A percentile compares a stretch with the other conserved stretches of the same genome.
These are phyloP conservation scores for Diutina siamensis DNA, from an alignment of 1,139 yeast genomes.

Conservation along the genomic window DNA sequence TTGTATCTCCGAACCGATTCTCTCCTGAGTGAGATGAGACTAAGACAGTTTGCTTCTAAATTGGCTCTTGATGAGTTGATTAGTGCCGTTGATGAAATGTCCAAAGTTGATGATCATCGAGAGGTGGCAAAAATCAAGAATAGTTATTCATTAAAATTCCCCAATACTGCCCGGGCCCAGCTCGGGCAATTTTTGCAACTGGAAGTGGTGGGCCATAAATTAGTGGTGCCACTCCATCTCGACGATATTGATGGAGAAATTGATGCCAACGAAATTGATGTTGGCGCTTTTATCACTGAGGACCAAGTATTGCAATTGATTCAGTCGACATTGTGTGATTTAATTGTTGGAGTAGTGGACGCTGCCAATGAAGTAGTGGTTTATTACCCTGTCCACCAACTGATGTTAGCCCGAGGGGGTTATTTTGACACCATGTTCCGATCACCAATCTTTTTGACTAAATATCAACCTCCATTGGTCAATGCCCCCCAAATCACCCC, in stretches of 20 bases:
- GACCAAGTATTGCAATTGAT: constrained; percentile 14
- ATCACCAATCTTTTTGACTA: constrained; percentile 25
- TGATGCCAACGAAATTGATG: constrained; percentile 24
- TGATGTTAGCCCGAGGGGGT: constrained; percentile 49
- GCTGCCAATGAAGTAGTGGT: constrained; percentile 16
- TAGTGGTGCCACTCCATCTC: constrained; percentile 7
- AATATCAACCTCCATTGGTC: constrained; percentile 9
- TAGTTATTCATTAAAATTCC: constrained; percentile 30
- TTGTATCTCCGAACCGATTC: constrained; percentile 35
- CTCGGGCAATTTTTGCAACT: constrained; percentile 27
- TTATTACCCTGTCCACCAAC: constrained; percentile 53
- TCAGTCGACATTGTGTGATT: constrained; percentile 33
- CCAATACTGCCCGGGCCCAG: constrained; percentile 36
- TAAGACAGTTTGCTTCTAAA: constrained; percentile 22
- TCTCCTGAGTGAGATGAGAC: constrained; percentile 11
- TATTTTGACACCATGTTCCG: constrained; percentile 57
- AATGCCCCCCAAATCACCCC: neutral
- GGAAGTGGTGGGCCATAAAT: constrained; percentile 21
- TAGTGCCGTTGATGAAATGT: constrained; percentile 16
- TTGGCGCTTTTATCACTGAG: constrained; percentile 12
- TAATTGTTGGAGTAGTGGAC: constrained; percentile 30
- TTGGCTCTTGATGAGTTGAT: constrained; percentile 26
- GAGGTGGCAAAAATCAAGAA: constrained; percentile 32
- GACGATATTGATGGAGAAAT: constrained; percentile 8
- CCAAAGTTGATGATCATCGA: constrained; percentile 8